Conservation (phyloP, 2,329 filamentous ascomycete species). For the Stachybotrys chlorohalonatus region DNA sequence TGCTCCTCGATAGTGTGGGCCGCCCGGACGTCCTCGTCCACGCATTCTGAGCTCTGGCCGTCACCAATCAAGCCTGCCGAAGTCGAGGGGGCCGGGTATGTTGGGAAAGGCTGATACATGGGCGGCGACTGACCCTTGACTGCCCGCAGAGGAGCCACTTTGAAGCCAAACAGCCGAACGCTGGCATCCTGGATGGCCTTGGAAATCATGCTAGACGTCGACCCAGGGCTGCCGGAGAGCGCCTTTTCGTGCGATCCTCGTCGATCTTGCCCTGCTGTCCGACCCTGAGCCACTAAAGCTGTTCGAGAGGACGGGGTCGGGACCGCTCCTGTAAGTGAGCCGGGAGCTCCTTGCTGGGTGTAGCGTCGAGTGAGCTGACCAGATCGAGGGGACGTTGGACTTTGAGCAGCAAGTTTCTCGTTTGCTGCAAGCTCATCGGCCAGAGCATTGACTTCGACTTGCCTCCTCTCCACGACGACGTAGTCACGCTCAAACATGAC, state of each 20-base stretch:
- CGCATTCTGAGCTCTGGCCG: slow-evolving; percentile 43
- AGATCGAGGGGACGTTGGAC: slow-evolving; percentile 41
- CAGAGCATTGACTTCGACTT: slow-evolving; percentile 94
- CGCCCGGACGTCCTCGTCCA: slow-evolving; percentile 70
- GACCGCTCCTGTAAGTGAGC: slow-evolving; percentile 60
- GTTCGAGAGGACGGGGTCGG: slow-evolving; percentile 59
- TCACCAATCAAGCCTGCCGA: slow-evolving; percentile 58
- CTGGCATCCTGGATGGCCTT: slow-evolving; percentile 95
- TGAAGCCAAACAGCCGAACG: slow-evolving; percentile 61
- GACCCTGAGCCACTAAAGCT: slow-evolving; percentile 64
- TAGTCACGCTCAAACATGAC: slow-evolving; percentile 89
- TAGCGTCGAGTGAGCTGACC: slow-evolving; percentile 63
- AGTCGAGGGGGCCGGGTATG: slow-evolving; percentile 63
- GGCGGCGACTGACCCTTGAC: slow-evolving; percentile 63
- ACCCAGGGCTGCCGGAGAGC: slow-evolving; percentile 59
- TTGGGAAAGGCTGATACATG: slow-evolving; percentile 72
- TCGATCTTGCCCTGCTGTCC: slow-evolving; percentile 58
- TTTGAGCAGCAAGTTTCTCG: slow-evolving; percentile 48
- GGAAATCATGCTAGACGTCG: slow-evolving; percentile 82
- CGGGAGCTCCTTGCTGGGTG: slow-evolving; percentile 67
- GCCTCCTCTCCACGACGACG: slow-evolving; percentile 88
- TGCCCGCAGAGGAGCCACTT: slow-evolving; percentile 55
- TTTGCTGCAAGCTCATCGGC: slow-evolving; percentile 90
- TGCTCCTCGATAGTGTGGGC: slow-evolving; percentile 83
- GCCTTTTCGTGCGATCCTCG: slow-evolving; percentile 70